These are phyloP conservation scores for Syzygium aqueum DNA, from an alignment of 345 rosid genomes.

Conservation along the genomic window DNA sequence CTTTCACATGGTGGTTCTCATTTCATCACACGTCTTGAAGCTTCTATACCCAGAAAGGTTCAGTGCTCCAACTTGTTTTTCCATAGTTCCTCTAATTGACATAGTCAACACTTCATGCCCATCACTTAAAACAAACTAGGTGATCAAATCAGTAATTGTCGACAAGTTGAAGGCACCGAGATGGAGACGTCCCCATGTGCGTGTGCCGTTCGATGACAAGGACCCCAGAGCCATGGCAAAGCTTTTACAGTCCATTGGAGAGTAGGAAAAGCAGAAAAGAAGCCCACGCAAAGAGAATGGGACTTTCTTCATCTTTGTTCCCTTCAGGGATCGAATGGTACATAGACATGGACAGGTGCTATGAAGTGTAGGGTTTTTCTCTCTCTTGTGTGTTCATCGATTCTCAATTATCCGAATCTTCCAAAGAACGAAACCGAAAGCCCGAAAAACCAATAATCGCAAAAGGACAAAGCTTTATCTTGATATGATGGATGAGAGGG, in stretches of 20 bases:
- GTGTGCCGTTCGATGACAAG: background rate
- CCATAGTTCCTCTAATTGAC: background rate
- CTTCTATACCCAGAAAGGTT: background rate
- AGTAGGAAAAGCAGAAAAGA: background rate
- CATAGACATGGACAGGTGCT: background rate
- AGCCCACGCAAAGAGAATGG: background rate
- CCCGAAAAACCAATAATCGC: background rate
- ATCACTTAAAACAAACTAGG: background rate
- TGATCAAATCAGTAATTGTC: background rate
- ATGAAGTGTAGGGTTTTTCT: background rate
- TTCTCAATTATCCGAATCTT: background rate
- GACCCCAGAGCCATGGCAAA: background rate
- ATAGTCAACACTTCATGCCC: background rate
- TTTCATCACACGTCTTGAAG: background rate
- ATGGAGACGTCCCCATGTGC: background rate
- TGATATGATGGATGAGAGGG: background rate
- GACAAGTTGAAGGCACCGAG: background rate
- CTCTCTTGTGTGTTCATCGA: background rate
- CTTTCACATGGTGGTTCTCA: background rate
- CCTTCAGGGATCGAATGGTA: background rate
- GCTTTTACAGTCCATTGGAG: background rate
- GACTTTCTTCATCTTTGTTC: background rate
- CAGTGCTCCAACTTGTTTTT: background rate
- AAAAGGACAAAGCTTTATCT: background rate
- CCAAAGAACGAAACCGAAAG: background rate